phyloP scores from a whole-genome alignment of 163 green algal species.

The Coccomyxa subellipsoidea region DNA sequence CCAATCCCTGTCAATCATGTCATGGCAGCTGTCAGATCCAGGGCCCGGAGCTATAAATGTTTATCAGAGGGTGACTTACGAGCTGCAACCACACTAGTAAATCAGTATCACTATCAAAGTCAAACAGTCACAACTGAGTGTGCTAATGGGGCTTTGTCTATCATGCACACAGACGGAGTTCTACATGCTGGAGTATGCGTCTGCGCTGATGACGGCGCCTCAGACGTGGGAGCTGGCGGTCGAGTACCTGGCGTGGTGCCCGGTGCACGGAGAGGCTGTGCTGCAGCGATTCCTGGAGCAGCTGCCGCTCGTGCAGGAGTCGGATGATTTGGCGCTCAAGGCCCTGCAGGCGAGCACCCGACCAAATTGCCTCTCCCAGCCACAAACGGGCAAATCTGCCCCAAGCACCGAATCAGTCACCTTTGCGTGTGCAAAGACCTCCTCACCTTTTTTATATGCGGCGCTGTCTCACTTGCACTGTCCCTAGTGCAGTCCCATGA shows the following conservation, averaged over 20 bases:
- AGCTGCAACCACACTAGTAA: background rate
- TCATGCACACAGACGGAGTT: background rate
- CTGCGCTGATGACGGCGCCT: background rate
- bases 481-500: background rate
- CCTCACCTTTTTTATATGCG: background rate
- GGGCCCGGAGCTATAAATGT: background rate
- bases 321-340: background rate
- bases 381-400: no score
- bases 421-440: no score
- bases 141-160: background rate
- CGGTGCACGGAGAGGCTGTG: background rate
- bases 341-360: background rate
- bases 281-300: background rate
- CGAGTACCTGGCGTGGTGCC: constrained; percentile 4
- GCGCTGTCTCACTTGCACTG: background rate
- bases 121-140: background rate
- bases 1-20: no score
- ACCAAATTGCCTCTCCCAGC: background rate
- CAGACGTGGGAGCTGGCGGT: background rate
- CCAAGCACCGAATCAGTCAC: no score
- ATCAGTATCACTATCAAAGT: background rate
- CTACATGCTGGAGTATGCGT: background rate
- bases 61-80: background rate
- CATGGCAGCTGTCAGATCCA: background rate
- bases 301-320: background rate